A percentile compares a stretch with the other conserved stretches of the same genome.
Evolutionary conservation across 805 yeast species (phyloP).

Genomic region (Candida golubevii): DNA sequence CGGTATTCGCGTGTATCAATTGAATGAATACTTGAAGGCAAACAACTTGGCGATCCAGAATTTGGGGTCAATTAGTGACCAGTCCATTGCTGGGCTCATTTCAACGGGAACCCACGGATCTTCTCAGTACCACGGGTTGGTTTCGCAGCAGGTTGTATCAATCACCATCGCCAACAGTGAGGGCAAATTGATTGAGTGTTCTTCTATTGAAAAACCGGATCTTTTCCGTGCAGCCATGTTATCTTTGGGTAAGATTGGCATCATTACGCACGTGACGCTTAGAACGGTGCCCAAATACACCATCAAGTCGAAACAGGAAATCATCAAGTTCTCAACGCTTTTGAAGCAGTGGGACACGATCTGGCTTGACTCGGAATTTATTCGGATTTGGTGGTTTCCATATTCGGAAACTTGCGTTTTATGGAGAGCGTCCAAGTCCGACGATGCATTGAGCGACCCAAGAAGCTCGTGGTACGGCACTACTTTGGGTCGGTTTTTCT

Average conservation of each 20-base stretch:
- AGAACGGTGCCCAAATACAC: conserved; percentile 83
- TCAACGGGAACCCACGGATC: conserved; percentile 98
- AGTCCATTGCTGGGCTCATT: conserved; percentile 91
- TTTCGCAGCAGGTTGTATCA: conserved; percentile 81
- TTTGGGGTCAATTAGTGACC: conserved; percentile 90
- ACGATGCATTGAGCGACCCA: conserved; percentile 58
- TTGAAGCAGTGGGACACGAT: conserved; percentile 68
- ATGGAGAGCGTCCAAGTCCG: conserved; percentile 85
- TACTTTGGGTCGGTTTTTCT: conserved; percentile 67
- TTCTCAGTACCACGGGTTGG: conserved; percentile 85
- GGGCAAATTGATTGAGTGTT: conserved; percentile 68
- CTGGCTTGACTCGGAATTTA: conserved; percentile 88
- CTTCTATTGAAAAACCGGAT: conserved; percentile 57
- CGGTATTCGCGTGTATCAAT: conserved; percentile 73
- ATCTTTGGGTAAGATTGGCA: conserved; percentile 88
- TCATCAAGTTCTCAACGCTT: conserved; percentile 70
- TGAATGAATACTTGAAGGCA: conserved; percentile 61
- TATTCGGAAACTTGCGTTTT: conserved; percentile 79
- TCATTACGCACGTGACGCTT: conserved; percentile 79
- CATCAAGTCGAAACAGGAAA: conserved; percentile 75
- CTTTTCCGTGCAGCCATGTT: conserved; percentile 78
- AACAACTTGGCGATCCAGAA: conserved; percentile 81
- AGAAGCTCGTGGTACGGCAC: conserved; percentile 85
- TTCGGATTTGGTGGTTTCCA: conserved; percentile 98
- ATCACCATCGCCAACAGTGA: conserved; percentile 68